Conservation (phyloP, 768 basidiomycete species). For the Panaeolus cyanescens region DNA sequence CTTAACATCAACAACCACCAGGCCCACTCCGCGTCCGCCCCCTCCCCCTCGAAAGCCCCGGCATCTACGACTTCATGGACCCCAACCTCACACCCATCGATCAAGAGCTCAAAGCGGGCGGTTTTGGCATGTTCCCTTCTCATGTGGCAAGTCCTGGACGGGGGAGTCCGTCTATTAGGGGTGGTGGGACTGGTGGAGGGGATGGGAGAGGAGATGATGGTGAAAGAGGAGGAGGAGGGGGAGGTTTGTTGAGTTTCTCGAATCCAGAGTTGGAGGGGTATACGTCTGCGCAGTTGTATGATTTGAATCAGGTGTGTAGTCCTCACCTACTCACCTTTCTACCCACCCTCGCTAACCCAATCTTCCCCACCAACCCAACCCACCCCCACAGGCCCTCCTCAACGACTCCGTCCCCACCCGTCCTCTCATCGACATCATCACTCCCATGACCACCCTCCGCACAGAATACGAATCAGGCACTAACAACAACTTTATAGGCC, state of each 20-base stretch:
- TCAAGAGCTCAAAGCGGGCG: neutral
- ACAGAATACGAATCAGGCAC: slow-evolving; percentile 68
- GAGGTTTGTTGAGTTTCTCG: neutral
- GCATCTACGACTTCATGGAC: neutral
- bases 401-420: slow-evolving; percentile 39
- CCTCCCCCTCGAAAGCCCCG: neutral
- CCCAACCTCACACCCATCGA: neutral
- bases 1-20: neutral
- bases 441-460: slow-evolving; percentile 55
- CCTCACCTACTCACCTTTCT: neutral
- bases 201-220: neutral
- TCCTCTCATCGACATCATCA: slow-evolving; percentile 57
- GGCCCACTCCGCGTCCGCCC: neutral
- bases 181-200: neutral
- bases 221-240: neutral
- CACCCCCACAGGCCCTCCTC: slow-evolving; percentile 25
- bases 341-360: neutral
- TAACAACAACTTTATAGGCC: slow-evolving; percentile 55
- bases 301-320: slow-evolving; percentile 24
- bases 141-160: neutral
- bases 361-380: neutral
- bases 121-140: neutral
- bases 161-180: neutral
- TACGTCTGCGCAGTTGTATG: slow-evolving; percentile 23
- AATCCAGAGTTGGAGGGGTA: slow-evolving; percentile 3